Percentiles rank a stretch among this genome's conserved stretches.
These are phyloP conservation scores for Pestalotiopsis sp. DNA, from an alignment of 2,329 filamentous ascomycete genomes.

Conservation along the genomic window DNA sequence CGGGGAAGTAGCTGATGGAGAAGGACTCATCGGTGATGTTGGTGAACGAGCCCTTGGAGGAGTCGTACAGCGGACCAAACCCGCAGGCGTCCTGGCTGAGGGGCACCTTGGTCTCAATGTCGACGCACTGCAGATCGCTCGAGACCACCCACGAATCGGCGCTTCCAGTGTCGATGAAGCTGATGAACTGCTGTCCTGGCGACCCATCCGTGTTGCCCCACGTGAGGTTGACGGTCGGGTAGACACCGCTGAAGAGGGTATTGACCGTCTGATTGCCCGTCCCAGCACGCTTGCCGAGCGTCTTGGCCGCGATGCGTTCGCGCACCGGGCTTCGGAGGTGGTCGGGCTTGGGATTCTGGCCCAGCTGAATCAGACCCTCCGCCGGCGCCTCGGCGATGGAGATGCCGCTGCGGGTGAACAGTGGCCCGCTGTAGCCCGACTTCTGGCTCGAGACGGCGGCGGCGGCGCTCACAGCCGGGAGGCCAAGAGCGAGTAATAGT, in stretches of 20 bases:
- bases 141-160: conserved; percentile 10
- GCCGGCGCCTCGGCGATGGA: conserved; percentile 9
- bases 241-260: conserved; percentile 19
- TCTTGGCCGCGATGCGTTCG: conserved; percentile 6
- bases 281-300: neutral
- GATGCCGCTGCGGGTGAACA: conserved; percentile 6
- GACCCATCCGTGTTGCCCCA: conserved; percentile 16
- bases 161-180: conserved; percentile 16
- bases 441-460: neutral
- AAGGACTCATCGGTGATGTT: conserved; percentile 14
- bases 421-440: neutral
- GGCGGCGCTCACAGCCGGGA: conserved; percentile 1
- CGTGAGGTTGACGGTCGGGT: conserved; percentile 19
- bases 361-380: neutral
- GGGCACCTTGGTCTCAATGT: conserved; percentile 12
- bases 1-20: conserved; percentile 16
- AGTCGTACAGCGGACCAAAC: conserved; percentile 19
- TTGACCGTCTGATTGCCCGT: conserved; percentile 11
- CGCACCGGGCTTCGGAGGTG: conserved; percentile 2
- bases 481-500: neutral
- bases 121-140: conserved; percentile 7
- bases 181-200: conserved; percentile 19
- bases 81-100: conserved; percentile 15
- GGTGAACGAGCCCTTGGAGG: conserved; percentile 8
- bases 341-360: neutral